Evolutionary conservation across 306 rosid genomes (phyloP), one percentile per base, ranked within the genome.

Genomic region (Clitoria ternatea): DNA sequence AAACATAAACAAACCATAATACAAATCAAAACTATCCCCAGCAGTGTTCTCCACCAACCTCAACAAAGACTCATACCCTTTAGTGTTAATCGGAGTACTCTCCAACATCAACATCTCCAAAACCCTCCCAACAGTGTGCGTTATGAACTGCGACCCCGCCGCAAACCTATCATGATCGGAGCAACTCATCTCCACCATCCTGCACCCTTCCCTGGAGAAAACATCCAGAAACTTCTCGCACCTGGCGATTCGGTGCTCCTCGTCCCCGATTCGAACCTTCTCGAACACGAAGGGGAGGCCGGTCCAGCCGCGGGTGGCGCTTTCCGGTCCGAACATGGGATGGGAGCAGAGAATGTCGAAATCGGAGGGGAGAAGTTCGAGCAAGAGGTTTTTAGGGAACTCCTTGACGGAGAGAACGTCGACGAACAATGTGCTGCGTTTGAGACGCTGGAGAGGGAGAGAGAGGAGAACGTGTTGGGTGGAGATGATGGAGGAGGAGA

Each of bases 311-410:
- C n/a, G 17, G 23, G 47, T 60, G 0, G 70, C 92, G 75, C 91
- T 83, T 33, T 88, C 85, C 18, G 96, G 97, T 19, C 96, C 97
- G 24, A 91, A 91, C 97, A 91, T 89, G 0, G 96, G 97, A 32
- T 91, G 97, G 0, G 88, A 66, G 52, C 93, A 89, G n/a, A 91
- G 13, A 3, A 89, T 18, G 35, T 91, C 97, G 18, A 89, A 91
- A 52, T 87, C 70, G 7, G 2, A 1, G 0, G 91, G 97, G 10
- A 91, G 59, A 0, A 54, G 2, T 8, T 82, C 72, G 2, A 85
- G 71, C 49, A 91, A 39, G 37, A 91, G 63, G 4, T 50, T 78
- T 12, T 79, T 86, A 0, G 92, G 74, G 44, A 91, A 89, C 33
- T 91, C 97, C 19, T 91, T 91, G 14, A 91, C 97, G 12, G 96